Conservation (phyloP, 2,329 filamentous ascomycete species). For the Xylaria sp. region DNA sequence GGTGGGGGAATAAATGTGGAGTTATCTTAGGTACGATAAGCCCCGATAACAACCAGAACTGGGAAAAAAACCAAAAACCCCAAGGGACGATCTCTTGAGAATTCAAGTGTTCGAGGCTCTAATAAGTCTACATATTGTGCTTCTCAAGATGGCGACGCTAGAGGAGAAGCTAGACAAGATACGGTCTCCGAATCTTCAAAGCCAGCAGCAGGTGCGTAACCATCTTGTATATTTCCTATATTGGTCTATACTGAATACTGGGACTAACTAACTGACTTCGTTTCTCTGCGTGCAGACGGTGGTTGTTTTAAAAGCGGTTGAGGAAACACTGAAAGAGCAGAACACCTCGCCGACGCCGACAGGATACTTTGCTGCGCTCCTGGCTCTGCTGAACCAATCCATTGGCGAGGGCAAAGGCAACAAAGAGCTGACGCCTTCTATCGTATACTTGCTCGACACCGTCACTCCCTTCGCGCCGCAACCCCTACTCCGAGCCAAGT, state of each 20-base stretch:
- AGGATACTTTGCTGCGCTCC: conserved; percentile 93
- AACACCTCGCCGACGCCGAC: conserved; percentile 85
- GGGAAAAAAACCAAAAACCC: conserved; percentile 43
- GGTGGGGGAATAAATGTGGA: conserved; percentile 44
- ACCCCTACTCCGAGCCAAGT: conserved; percentile 91
- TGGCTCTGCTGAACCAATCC: conserved; percentile 86
- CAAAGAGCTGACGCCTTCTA: conserved; percentile 83
- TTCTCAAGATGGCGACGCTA: conserved; percentile 65
- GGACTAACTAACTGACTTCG: conserved; percentile 20
- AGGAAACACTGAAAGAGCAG: conserved; percentile 91
- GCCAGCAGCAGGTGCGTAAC: conserved; percentile 82
- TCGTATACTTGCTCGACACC: conserved; percentile 95
- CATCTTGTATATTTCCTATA: conserved; percentile 20
- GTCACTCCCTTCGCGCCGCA: conserved; percentile 87
- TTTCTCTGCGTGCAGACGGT: conserved; percentile 69
- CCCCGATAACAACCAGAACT: conserved; percentile 44
- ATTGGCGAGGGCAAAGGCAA: conserved; percentile 76
- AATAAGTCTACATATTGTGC: conserved; percentile 37
- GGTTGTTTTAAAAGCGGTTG: conserved; percentile 88
- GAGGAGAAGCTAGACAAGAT: conserved; percentile 97
- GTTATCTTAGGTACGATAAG: conserved; percentile 46
- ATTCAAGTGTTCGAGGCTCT: conserved; percentile 18
- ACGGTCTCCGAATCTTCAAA: conserved; percentile 94
- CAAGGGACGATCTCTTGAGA: conserved; percentile 25
- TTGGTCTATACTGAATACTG: conserved; percentile 11